Conservation (phyloP, 208 protist genomes). For the Trypanosoma vivax region DNA sequence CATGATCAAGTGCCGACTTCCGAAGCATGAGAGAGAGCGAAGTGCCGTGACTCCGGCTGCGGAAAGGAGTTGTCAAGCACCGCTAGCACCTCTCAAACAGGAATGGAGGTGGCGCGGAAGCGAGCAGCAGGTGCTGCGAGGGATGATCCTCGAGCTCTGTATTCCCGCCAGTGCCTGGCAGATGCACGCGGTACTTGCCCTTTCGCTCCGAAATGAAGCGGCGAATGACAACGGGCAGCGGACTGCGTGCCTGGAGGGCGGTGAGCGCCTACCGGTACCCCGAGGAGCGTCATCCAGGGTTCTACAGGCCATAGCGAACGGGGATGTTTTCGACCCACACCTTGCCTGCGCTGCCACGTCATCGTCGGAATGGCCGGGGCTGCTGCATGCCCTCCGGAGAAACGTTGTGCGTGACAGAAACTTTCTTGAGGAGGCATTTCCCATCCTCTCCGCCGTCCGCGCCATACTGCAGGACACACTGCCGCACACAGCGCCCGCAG, state of each 20-base stretch:
- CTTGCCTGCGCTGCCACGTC: conserved; percentile 35
- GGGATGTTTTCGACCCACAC: conserved; percentile 51
- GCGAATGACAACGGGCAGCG: not conserved
- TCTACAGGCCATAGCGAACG: conserved; percentile 56
- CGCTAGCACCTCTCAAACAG: not conserved
- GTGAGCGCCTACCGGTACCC: not conserved
- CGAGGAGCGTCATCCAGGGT: conserved; percentile 10
- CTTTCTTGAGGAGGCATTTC: conserved; percentile 49
- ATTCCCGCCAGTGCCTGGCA: conserved; percentile 53
- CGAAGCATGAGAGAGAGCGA: too few species aligned
- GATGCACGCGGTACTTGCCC: conserved; percentile 37
- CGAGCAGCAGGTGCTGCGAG: too few species aligned
- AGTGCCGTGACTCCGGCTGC: not conserved
- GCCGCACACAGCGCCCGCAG: not conserved
- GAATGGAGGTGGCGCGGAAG: not conserved
- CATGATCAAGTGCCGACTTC: conserved; percentile 9
- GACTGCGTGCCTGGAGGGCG: not conserved
- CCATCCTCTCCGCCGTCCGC: conserved; percentile 42
- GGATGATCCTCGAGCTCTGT: conserved; percentile 37
- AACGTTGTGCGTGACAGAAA: conserved; percentile 31
- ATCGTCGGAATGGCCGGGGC: conserved; percentile 7
- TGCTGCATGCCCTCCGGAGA: conserved; percentile 24
- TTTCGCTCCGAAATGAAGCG: conserved; percentile 12
- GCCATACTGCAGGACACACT: conserved; percentile 47
- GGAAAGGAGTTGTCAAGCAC: too few species aligned